phyloP scores from a whole-genome alignment of 768 basidiomycete genomes.

The Psilocybe cyanescens region DNA sequence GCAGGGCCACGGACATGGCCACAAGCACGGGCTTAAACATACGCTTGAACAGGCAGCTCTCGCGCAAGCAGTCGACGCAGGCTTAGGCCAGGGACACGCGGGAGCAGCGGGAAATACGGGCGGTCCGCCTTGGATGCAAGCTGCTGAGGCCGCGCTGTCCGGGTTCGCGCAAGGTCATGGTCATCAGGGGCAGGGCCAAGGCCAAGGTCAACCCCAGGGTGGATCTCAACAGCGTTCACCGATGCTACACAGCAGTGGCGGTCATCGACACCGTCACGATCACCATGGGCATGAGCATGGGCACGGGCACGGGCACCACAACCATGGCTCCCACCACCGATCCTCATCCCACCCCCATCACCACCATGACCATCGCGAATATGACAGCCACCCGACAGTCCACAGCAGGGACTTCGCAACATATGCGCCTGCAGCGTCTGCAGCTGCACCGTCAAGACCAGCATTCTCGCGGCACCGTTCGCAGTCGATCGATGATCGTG shows the following conservation, averaged over 20 bases:
- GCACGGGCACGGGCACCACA: neutral
- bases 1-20: neutral
- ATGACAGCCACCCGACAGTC: neutral
- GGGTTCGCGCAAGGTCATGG: neutral
- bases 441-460: neutral
- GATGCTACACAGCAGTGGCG: neutral
- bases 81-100: neutral
- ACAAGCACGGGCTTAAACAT: neutral
- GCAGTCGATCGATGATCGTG: slow-evolving; percentile 8
- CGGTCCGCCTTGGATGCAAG: neutral
- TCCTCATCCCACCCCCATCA: slow-evolving; percentile 1
- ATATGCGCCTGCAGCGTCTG: neutral
- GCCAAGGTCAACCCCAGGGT: neutral
- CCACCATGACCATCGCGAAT: neutral
- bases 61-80: neutral
- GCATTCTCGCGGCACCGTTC: slow-evolving; percentile 7
- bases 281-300: neutral
- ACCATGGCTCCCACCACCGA: neutral
- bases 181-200: neutral
- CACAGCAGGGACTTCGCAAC: neutral
- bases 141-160: neutral
- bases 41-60: neutral
- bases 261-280: neutral
- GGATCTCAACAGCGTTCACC: neutral
- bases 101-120: neutral